Evolutionary conservation across 2,329 filamentous ascomycete genomes (phyloP), one percentile per base, ranked within the genome.

Genomic region (Tolypocladium inflatum): DNA sequence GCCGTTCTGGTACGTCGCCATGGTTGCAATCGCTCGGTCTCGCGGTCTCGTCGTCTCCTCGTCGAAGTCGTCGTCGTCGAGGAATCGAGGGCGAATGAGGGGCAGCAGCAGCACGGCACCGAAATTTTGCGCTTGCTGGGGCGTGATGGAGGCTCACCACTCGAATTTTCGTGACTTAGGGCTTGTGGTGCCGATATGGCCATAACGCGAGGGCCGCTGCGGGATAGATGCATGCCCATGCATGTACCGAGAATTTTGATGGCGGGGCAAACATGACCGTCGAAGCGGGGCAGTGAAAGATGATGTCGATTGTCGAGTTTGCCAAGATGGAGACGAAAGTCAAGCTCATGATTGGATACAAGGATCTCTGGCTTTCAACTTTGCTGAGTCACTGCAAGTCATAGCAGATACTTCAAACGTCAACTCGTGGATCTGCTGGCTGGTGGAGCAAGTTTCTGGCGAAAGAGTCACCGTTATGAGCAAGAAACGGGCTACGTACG

Each of bases 1-100:
- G 70, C 81, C 81, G 72, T 85, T 86, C 71, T 84, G 79, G 70
- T 82, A 84, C 65, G 75, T 78, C 74, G 81, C 84, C 84, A 87
- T 87, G 59, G 30, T 63, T 73, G 64, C 62, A 58, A 60, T 62
- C 64, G 63, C 67, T 69, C 61, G 65, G 64, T 63, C 63, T 59
- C 60, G 59, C 61, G 65, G 64, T 63, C 63, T 59, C 60, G 59
- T 64, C 61, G 64, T 68, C 61, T 62, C 55, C 30, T 55, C 58
- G 58, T 62, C 62, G 59, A 58, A 59, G 55, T 77, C 69, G 58
- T 63, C 58, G 56, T 59, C 59, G 62, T 59, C 57, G 57, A 62
- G 61, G 63, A 65, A 62, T 62, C 33, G 56, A 48, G 55, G 56
- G 61, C 57, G 57, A 52, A 57, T 42, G 65, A 63, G 66, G 67